Percentiles rank a stretch among this genome's conserved stretches.
phyloP scores from a whole-genome alignment of 345 rosid species.

The Populus simonii region DNA sequence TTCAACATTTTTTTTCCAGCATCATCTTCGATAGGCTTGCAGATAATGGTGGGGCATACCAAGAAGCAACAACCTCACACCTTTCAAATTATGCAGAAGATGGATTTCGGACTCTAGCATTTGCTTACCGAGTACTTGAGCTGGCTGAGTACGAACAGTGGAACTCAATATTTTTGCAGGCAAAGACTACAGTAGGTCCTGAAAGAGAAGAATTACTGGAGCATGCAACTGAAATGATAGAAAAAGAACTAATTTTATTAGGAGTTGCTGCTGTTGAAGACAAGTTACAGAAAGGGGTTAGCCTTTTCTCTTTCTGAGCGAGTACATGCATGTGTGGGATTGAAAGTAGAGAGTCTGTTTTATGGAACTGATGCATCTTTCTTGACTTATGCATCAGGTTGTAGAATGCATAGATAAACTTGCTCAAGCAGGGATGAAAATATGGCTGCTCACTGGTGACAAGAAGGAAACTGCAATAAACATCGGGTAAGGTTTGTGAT shows the following conservation, averaged over 20 bases:
- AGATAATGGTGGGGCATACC: constrained; percentile 47
- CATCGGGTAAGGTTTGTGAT: constrained; percentile 50
- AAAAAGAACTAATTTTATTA: constrained; percentile 58
- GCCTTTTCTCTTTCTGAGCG: constrained; percentile 9
- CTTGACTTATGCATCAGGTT: constrained; percentile 42
- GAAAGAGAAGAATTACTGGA: constrained; percentile 68
- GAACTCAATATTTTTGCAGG: constrained; percentile 50
- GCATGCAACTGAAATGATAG: constrained; percentile 63
- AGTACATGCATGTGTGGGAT: background rate
- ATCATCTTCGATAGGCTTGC: constrained; percentile 70
- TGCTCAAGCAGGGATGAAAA: constrained; percentile 80
- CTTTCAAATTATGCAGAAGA: constrained; percentile 62
- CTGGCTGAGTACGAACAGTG: constrained; percentile 50
- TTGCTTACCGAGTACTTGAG: constrained; percentile 50
- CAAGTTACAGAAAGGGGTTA: constrained; percentile 81
- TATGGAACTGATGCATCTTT: background rate
- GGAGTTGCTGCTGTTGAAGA: constrained; percentile 83
- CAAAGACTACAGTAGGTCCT: constrained; percentile 61
- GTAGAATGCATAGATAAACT: constrained; percentile 86
- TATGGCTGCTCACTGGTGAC: constrained; percentile 90
- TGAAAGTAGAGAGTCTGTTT: background rate
- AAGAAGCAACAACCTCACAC: constrained; percentile 48
- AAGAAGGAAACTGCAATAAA: constrained; percentile 83
- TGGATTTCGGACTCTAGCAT: constrained; percentile 75
- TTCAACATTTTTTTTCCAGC: constrained; percentile 32